Conservation (phyloP, 2,329 filamentous ascomycete species). For the Fusarium algeriense region DNA sequence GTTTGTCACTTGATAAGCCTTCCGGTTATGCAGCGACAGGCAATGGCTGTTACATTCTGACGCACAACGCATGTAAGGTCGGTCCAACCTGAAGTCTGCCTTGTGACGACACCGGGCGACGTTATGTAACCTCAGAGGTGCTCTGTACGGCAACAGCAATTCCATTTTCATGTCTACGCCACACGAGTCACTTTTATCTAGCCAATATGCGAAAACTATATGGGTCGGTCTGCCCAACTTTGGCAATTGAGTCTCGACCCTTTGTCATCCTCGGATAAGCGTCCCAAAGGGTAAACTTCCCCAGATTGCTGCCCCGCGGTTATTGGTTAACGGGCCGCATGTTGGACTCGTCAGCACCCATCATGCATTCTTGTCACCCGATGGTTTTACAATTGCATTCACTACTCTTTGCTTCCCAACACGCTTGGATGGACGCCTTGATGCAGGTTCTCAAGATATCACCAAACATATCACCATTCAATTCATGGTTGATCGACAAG, state of each 20-base stretch:
- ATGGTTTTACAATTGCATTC: neutral
- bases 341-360: conserved; percentile 27
- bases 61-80: neutral
- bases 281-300: conserved; percentile 23
- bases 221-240: conserved; percentile 3
- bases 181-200: conserved; percentile 15
- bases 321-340: conserved; percentile 32
- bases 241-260: neutral
- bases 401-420: neutral
- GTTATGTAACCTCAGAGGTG: neutral
- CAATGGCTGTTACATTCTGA: neutral
- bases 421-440: neutral
- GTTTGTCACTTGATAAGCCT: neutral
- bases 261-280: conserved; percentile 33
- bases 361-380: neutral
- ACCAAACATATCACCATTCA: too few relatives aligned
- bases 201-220: conserved; percentile 11
- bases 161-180: conserved; percentile 14
- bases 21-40: neutral
- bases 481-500: neutral
- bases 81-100: neutral
- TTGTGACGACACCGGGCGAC: neutral
- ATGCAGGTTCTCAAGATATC: neutral
- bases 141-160: neutral
- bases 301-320: conserved; percentile 2